These are phyloP conservation scores for Curvularia sp. DNA, from an alignment of 2,329 filamentous ascomycete species.

Conservation along the genomic window DNA sequence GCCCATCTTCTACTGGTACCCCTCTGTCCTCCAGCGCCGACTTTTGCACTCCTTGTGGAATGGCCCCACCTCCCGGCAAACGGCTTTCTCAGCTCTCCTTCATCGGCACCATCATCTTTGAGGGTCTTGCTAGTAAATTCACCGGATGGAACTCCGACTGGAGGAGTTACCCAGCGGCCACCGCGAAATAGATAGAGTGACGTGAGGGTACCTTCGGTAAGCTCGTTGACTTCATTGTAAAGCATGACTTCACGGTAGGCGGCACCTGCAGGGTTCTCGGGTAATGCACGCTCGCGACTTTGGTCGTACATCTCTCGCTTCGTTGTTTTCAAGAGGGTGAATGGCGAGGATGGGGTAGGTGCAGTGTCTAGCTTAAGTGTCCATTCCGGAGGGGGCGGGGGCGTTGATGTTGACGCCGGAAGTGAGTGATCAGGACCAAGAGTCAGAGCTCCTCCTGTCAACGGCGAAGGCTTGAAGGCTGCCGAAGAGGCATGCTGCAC, in stretches of 20 bases:
- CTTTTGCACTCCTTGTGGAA: slow-evolving; percentile 45
- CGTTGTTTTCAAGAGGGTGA: slow-evolving; percentile 88
- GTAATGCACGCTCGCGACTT: slow-evolving; percentile 70
- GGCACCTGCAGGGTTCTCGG: slow-evolving; percentile 36
- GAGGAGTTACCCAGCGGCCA: slow-evolving; percentile 80
- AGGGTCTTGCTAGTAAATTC: slow-evolving; percentile 32
- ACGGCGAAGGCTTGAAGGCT: slow-evolving; percentile 41
- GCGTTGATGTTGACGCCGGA: slow-evolving; percentile 28
- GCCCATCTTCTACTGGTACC: slow-evolving; percentile 86
- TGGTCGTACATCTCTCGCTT: slow-evolving; percentile 72
- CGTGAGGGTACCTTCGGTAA: slow-evolving; percentile 87
- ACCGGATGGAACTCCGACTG: slow-evolving; percentile 49
- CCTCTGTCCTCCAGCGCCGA: slow-evolving; percentile 79
- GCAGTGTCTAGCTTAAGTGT: slow-evolving; percentile 61
- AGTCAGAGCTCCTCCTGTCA: slow-evolving; percentile 46
- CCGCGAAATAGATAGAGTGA: slow-evolving; percentile 81
- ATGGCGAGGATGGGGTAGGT: slow-evolving; percentile 62
- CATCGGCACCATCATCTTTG: slow-evolving; percentile 32
- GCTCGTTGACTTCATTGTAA: slow-evolving; percentile 66
- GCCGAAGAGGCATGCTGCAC: slow-evolving; percentile 31
- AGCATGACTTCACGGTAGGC: slow-evolving; percentile 74
- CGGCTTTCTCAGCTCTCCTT: slow-evolving; percentile 45
- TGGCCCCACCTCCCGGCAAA: slow-evolving; percentile 51
- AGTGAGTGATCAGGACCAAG: slow-evolving; percentile 42
- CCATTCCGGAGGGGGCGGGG: slow-evolving; percentile 49